Evolutionary conservation across 2,329 filamentous ascomycete species (phyloP), one percentile per base, ranked within the genome.

Genomic region (Colletotrichum zoysiae): DNA sequence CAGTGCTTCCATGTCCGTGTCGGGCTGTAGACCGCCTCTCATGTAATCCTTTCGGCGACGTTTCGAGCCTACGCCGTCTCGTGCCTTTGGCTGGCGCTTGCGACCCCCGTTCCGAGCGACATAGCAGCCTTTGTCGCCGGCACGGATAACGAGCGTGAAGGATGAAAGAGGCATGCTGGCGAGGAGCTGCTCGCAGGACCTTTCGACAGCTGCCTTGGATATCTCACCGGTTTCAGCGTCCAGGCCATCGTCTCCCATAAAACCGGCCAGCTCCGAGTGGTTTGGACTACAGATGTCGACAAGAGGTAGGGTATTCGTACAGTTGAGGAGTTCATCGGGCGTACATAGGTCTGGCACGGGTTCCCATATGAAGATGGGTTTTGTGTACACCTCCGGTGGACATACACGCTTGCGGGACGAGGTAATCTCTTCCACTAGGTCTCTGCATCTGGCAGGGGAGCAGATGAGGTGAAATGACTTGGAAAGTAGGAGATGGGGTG

Each of bases 351-450:
- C 94, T 1, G 96, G 96, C 1, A 98, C 93, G 0, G 96, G 96
- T 80, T 99, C 96, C 95, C 95, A 99, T 64, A 98, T 89, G 79
- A 98, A 94, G 8, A 95, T 82, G 1, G 95, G 93, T 59, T 88
- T 87, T 1, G 84, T 77, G 75, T 85, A 85, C 14, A 77, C 73
- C 57, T 81, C 79, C 5, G 75, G 72, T 0, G 81, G 74, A 18
- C 76, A 73, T 33, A 83, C 74, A 11, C 81, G 81, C 76, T 86
- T 86, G 11, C 89, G 84, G 40, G 90, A 86, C 5, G 85, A 82
- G 6, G 90, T 84, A 71, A 98, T 93, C n/a, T 90, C 88, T 1
- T 88, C 81, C 30, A 96, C 90, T 30, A 97, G 87, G 66, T 92
- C 88, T 59, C 93, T 90, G 80, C 94, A 97, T 55, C 95, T 89